Conservation (phyloP, 768 basidiomycete species). For the Auriscalpium microsporum region DNA sequence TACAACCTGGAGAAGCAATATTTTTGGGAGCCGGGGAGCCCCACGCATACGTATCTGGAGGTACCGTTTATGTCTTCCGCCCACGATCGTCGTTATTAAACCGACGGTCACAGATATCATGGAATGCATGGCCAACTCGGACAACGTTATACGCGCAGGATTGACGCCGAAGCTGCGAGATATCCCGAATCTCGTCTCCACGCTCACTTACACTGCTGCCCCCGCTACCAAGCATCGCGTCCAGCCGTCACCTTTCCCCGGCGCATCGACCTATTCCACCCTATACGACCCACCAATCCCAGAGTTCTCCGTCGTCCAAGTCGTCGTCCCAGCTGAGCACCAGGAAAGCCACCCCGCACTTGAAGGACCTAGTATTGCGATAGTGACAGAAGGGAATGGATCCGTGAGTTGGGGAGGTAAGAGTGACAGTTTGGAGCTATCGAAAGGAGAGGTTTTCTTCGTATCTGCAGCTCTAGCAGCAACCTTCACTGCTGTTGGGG, state of each 20-base stretch:
- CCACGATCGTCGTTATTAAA: background rate
- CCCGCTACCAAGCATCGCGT: constrained; percentile 65
- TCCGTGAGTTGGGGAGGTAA: constrained; percentile 39
- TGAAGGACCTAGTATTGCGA: constrained; percentile 77
- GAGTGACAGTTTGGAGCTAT: constrained; percentile 30
- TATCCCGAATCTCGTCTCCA: constrained; percentile 78
- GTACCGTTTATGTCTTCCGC: constrained; percentile 29
- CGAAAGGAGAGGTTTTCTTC: constrained; percentile 72
- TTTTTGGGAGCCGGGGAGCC: constrained; percentile 95
- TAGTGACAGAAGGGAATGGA: constrained; percentile 67
- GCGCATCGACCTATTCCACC: constrained; percentile 25
- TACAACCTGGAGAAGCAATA: constrained; percentile 82
- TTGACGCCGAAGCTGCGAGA: constrained; percentile 96
- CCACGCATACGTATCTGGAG: constrained; percentile 92
- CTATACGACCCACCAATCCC: constrained; percentile 89
- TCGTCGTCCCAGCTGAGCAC: constrained; percentile 37
- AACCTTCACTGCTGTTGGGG: constrained; percentile 31
- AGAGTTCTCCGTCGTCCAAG: constrained; percentile 82
- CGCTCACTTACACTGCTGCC: constrained; percentile 78
- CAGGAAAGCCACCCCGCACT: constrained; percentile 52
- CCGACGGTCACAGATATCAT: constrained; percentile 65
- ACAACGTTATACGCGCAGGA: constrained; percentile 98
- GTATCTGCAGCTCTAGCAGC: constrained; percentile 65
- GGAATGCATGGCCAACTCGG: constrained; percentile 98
- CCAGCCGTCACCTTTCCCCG: constrained; percentile 40